Conservation (phyloP, 148 eudicot species). For the Chenopodium quinoa region DNA sequence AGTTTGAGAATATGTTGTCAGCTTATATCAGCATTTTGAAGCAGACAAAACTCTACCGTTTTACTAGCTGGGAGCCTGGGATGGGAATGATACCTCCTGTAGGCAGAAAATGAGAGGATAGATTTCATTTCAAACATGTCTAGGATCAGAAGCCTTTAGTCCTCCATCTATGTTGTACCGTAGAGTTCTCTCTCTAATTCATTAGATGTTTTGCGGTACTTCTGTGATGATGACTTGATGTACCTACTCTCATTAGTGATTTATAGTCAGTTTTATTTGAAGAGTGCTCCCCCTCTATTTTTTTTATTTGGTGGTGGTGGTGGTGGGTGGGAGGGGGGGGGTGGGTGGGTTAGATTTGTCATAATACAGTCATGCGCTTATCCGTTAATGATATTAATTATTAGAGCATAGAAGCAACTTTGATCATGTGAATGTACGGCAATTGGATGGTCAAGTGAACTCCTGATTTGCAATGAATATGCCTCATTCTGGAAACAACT, state of each 20-base stretch:
- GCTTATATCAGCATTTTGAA: constrained; percentile 3
- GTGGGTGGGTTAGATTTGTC: background rate
- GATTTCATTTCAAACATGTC: background rate
- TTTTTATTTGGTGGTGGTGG: too few relatives aligned
- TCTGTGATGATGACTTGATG: too few relatives aligned
- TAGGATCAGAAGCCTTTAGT: background rate
- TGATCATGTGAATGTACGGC: background rate
- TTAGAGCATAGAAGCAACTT: background rate
- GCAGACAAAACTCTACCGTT: background rate
- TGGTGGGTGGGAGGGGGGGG: background rate
- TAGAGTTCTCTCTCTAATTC: background rate
- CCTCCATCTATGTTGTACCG: background rate
- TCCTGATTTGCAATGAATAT: background rate
- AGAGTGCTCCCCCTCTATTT: background rate
- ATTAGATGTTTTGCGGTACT: background rate
- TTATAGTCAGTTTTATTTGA: background rate
- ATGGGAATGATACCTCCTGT: background rate
- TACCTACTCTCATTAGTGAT: background rate
- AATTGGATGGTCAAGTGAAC: background rate
- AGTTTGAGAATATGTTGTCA: background rate
- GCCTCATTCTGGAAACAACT: background rate
- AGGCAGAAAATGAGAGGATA: background rate
- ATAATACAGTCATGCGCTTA: too few relatives aligned
- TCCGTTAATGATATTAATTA: too few relatives aligned
- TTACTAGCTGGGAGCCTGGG: too few relatives aligned